These are phyloP conservation scores for Rhizophagus prolifer DNA, from an alignment of 192 early-diverging fungal species.

Conservation along the genomic window DNA sequence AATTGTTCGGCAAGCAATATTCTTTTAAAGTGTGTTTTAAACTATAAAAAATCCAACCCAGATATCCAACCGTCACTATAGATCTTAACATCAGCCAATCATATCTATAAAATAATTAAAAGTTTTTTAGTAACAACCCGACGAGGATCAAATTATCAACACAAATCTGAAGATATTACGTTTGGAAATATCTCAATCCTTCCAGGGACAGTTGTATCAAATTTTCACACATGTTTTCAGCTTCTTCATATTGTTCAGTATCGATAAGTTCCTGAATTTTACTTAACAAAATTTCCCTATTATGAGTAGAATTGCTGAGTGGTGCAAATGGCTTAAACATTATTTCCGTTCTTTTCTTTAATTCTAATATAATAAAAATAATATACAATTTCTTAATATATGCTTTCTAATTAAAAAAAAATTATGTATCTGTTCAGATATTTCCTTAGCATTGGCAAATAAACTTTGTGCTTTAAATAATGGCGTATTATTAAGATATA, in stretches of 20 bases:
- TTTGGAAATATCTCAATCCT: conserved; percentile 93
- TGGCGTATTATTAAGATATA: conserved; percentile 69
- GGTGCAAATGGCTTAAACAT: conserved; percentile 77
- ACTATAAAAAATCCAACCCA: conserved; percentile 89
- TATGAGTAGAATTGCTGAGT: conserved; percentile 54
- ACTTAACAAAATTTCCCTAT: conserved; percentile 50
- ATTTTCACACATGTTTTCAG: conserved; percentile 62
- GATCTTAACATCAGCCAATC: conserved; percentile 92
- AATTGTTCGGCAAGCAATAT: conserved; percentile 47
- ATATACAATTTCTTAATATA: neutral
- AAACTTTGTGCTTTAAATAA: conserved; percentile 75
- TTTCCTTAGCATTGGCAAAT: conserved; percentile 80
- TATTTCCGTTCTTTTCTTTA: conserved; percentile 74
- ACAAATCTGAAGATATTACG: conserved; percentile 34
- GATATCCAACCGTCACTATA: conserved; percentile 80
- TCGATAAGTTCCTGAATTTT: conserved; percentile 66
- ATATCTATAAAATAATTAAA: conserved; percentile 47
- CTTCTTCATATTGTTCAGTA: conserved; percentile 58
- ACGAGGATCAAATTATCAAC: neutral
- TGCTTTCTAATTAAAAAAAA: neutral
- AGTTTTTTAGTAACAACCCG: neutral
- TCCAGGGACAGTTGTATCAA: conserved; percentile 69
- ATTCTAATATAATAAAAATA: conserved; percentile 41
- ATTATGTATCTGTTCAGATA: conserved; percentile 63
- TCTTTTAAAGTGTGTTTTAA: conserved; percentile 72